Evolutionary conservation across 371 early-diverging fungal genomes (phyloP), one percentile per base, ranked within the genome.

Genomic region (Mortierella sp.): DNA sequence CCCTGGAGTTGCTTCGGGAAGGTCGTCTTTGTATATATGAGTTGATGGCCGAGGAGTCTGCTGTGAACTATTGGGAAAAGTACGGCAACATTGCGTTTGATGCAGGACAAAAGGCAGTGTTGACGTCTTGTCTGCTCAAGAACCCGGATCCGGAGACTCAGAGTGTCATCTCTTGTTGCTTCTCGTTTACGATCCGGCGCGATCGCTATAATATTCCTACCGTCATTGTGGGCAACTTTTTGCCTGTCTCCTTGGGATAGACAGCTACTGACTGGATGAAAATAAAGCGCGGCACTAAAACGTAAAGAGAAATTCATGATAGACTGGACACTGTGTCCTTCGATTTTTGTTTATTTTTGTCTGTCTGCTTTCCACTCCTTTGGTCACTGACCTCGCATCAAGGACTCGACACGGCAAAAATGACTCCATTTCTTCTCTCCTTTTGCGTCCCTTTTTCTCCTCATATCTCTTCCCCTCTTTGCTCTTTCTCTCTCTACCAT

Each of bases 61-160:
- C 96, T 19, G 95, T 96, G 44, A 95, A 94, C 84, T 95, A 95
- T 74, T 95, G 95, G 95, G 96, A 95, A 90, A 96, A 97, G 91
- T 97, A 96, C 73, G 97, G 96, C 44, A 95, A 95, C 70, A 96
- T 98, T 74, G 97, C 98, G 2, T 97, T 97, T 85, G 97, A 98
- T 88, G 94, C 96, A 14, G 94, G 94, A 19, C 97, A 98, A 88
- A 97, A 98, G 85, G 97, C 98, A 0, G 97, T 98, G 13, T 83
- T 98, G 79, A 97, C 98, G 11, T 94, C 95, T 0, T 95, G 96
- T 64, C 79, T 93, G 63, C 80, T 96, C 53, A 92, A 91, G 80
- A 90, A 89, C 55, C 88, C 89, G 8, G 89, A 89, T 50, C 89
- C 87, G 9, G 89, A 90, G 39, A 89, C 77, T 53, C 88, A 89